Conservation (phyloP, 1,284 basidiomycete genomes). For the Ustilago cynodontis region DNA sequence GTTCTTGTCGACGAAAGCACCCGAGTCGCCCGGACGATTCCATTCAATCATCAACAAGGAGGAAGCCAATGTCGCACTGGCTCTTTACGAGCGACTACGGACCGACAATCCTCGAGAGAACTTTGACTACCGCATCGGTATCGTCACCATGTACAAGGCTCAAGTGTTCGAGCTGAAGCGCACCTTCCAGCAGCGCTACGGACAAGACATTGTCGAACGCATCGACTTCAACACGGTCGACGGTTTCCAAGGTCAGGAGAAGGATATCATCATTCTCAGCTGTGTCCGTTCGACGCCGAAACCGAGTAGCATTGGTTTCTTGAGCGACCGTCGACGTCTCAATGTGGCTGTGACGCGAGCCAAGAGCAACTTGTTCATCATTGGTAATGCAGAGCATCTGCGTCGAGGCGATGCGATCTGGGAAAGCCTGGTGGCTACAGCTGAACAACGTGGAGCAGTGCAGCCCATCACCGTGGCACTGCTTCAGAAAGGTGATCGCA, state of each 20-base stretch:
- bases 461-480: constrained; percentile 41
- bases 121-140: constrained; percentile 83
- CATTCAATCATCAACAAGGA: constrained; percentile 83
- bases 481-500: constrained; percentile 42
- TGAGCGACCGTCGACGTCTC: constrained; percentile 64
- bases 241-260: constrained; percentile 99
- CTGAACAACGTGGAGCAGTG: constrained; percentile 42
- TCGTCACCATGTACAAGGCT: constrained; percentile 95
- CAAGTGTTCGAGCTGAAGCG: constrained; percentile 84
- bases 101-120: constrained; percentile 74
- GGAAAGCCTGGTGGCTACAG: constrained; percentile 52
- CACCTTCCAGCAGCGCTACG: constrained; percentile 81
- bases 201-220: constrained; percentile 76
- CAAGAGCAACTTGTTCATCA: constrained; percentile 90
- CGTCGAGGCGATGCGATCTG: constrained; percentile 76
- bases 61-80: constrained; percentile 83
- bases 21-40: constrained; percentile 74
- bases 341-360: constrained; percentile 98
- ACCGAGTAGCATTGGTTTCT: constrained; percentile 79
- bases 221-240: constrained; percentile 99
- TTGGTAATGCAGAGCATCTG: constrained; percentile 89
- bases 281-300: constrained; percentile 85
- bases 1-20: constrained; percentile 76
- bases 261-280: constrained; percentile 98
- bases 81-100: constrained; percentile 81